Evolutionary conservation across 805 yeast species (phyloP), one percentile per base, ranked within the genome.

Genomic region (Pichia kluyveri): DNA sequence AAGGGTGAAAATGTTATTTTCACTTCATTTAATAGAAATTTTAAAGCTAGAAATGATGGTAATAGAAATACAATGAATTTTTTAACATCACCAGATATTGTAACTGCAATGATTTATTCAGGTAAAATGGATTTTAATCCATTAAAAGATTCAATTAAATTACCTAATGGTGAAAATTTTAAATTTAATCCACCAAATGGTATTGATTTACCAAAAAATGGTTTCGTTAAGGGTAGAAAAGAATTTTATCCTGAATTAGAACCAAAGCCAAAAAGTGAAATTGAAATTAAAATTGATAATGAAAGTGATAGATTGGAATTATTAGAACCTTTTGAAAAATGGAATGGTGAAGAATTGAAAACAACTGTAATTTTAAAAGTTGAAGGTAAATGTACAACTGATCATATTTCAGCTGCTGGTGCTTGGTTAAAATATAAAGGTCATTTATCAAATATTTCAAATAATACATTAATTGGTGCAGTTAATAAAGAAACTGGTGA

Each of bases 391-490:
- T 93, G 98, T 75, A 91, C 99, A 40, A 91, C 99, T 38, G 99
- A 91, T 67, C 99, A 91, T 66, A 93, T 91, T 58, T 89, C 97
- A 27, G 98, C 98, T 45, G 99, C 99, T 42, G 99, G 99, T 62
- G 95, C 83, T 15, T 91, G 99, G 99, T 78, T 91, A 69, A 93
- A 93, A 73, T 91, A 93, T 73, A 93, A 93, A 72, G 99, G 99
- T 40, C 99, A 91, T 64, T 76, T 91, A 61, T 96, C 91, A 65
- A 91, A 91, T 70, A 93, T 91, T 57, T 86, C 96, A 10, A 78
- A 93, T 71, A 91, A 91, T 72, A 93, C 98, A 12, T 75, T 91
- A 61, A 91, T 91, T 59, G 98, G 99, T 54, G 99, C 98, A 19
- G 93, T 87, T 54, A 91, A 93, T 67, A 87, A 86, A 65, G 99